Percentiles rank a stretch among this genome's conserved stretches.
phyloP scores from a whole-genome alignment of 805 yeast species.

The Sugiyamaella lignohabitans region DNA sequence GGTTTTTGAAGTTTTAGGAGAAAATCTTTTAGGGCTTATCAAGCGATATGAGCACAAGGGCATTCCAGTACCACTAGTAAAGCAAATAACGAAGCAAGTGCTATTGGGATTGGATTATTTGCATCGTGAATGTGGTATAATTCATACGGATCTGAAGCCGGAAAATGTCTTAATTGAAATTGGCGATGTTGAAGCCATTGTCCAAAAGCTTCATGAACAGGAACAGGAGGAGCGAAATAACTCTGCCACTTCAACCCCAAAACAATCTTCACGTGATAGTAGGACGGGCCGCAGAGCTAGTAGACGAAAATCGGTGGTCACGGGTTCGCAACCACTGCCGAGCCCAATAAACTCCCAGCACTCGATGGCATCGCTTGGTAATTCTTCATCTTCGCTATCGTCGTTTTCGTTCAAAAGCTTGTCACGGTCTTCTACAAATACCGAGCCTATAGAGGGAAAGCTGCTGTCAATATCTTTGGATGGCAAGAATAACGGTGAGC shows the following conservation, averaged over 20 bases:
- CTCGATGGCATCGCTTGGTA: constrained; percentile 11
- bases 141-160: constrained; percentile 69
- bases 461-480: background rate
- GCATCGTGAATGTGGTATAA: constrained; percentile 66
- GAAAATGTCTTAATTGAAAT: constrained; percentile 74
- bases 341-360: constrained; percentile 62
- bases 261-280: background rate
- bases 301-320: constrained; percentile 71
- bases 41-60: constrained; percentile 72
- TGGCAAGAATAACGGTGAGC: background rate
- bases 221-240: constrained; percentile 27
- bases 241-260: background rate
- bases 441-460: constrained; percentile 12
- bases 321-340: constrained; percentile 91
- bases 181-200: constrained; percentile 75
- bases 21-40: constrained; percentile 78
- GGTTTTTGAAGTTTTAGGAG: constrained; percentile 98
- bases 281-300: constrained; percentile 28
- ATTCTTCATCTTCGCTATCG: constrained; percentile 36
- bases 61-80: constrained; percentile 67
- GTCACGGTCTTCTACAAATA: constrained; percentile 3
- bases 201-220: constrained; percentile 57
- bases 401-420: constrained; percentile 13
- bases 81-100: constrained; percentile 75
- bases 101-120: constrained; percentile 64